Percentiles rank a stretch among this genome's conserved stretches.
phyloP scores from a whole-genome alignment of 2,329 filamentous ascomycete species.

The Lasiodiplodia theobromae region DNA sequence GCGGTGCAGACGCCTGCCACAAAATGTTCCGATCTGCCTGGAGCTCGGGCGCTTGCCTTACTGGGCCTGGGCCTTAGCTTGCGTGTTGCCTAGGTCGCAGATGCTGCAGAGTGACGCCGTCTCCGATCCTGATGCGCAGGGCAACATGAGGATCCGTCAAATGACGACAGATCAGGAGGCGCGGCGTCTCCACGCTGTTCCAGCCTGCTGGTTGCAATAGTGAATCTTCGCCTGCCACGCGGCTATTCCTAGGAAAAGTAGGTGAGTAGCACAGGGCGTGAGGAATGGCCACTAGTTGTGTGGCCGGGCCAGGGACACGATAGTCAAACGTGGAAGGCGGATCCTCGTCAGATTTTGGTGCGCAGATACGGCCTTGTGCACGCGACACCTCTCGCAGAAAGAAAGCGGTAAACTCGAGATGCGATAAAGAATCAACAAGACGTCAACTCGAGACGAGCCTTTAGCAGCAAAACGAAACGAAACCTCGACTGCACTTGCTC shows the following conservation, averaged over 20 bases:
- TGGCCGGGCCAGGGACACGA: constrained; percentile 1
- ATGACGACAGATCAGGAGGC: constrained; percentile 25
- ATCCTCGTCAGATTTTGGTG: constrained; percentile 11
- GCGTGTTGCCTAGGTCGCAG: background rate
- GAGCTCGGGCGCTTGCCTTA: background rate
- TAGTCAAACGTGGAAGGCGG: constrained; percentile 17
- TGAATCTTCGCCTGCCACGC: constrained; percentile 11
- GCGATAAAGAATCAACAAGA: background rate
- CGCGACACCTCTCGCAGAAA: background rate
- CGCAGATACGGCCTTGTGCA: background rate
- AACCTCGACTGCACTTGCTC: constrained; percentile 10
- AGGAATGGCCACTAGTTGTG: background rate
- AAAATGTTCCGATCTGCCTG: background rate
- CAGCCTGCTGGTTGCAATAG: background rate
- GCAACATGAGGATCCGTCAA: constrained; percentile 19
- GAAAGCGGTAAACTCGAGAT: background rate
- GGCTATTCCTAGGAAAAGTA: background rate
- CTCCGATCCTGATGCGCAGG: constrained; percentile 11
- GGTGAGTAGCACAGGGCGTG: background rate
- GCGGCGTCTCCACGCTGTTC: constrained; percentile 4
- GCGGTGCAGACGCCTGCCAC: background rate
- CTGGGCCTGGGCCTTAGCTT: background rate
- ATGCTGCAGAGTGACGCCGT: constrained; percentile 15
- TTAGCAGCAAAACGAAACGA: background rate
- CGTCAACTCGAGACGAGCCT: constrained; percentile 6